Evolutionary conservation across 1,284 basidiomycete species (phyloP).

Genomic region (Ustilago shanxiensis): DNA sequence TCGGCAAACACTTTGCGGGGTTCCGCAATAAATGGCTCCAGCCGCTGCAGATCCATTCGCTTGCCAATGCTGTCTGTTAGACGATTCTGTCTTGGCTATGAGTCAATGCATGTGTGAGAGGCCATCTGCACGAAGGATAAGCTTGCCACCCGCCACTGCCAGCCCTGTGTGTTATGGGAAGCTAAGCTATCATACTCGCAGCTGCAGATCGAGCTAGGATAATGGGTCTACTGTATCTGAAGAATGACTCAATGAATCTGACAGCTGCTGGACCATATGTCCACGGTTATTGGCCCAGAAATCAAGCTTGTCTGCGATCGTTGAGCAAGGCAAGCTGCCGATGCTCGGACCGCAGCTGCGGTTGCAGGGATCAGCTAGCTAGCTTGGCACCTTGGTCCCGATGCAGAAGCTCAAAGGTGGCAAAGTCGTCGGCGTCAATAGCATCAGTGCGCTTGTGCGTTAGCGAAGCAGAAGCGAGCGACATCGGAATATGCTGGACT

Average conservation of each 20-base stretch:
- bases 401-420: neutral
- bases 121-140: neutral
- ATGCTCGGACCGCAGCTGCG: neutral
- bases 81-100: neutral
- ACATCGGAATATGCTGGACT: neutral
- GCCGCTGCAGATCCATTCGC: neutral
- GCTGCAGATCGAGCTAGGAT: no score
- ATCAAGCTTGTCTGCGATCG: neutral
- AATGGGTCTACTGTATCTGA: no score
- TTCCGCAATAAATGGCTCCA: neutral
- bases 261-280: no score
- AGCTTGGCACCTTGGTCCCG: neutral
- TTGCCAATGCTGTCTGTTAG: neutral
- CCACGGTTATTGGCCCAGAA: no score
- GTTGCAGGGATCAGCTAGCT: neutral
- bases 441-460: no score
- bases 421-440: neutral
- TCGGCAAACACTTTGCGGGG: conserved; percentile 5
- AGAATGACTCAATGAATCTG: no score
- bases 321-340: no score
- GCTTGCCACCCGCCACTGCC: neutral
- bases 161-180: no score
- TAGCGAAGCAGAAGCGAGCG: neutral
- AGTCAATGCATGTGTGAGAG: neutral
- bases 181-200: no score